A percentile compares a stretch with the other conserved stretches of the same genome.
Evolutionary conservation across 1,284 basidiomycete genomes (phyloP).

Genomic region (Rhodotorula sp.): DNA sequence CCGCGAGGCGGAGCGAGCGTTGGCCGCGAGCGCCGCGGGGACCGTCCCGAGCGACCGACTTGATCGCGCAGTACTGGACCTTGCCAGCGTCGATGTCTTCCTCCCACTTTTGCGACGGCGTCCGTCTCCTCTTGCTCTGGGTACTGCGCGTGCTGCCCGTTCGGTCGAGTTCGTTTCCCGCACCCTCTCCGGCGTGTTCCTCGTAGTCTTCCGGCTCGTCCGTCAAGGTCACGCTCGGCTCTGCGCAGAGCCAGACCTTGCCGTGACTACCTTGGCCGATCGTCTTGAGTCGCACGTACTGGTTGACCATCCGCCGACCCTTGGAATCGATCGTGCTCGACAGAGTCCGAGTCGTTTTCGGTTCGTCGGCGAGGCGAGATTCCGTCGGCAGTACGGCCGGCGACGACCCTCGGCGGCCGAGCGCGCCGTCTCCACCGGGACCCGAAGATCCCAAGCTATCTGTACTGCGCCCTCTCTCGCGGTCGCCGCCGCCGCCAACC

Average conservation of each 20-base stretch:
- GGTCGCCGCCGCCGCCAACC: slow-evolving; percentile 1
- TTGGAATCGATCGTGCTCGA: slow-evolving; percentile 40
- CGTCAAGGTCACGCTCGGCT: slow-evolving; percentile 31
- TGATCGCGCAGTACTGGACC: slow-evolving; percentile 44
- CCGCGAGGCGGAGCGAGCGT: slow-evolving; percentile 38
- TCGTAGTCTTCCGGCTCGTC: slow-evolving; percentile 19
- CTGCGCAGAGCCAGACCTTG: slow-evolving; percentile 47
- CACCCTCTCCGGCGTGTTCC: slow-evolving; percentile 4
- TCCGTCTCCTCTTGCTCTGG: background rate
- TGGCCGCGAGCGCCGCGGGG: slow-evolving; percentile 17
- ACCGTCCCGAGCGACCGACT: slow-evolving; percentile 44
- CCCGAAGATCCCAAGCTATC: background rate
- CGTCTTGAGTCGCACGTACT: slow-evolving; percentile 45
- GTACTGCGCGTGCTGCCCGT: background rate
- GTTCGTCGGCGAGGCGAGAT: slow-evolving; percentile 7
- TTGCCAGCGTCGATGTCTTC: slow-evolving; percentile 37
- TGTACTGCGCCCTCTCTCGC: background rate
- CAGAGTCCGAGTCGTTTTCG: slow-evolving; percentile 44
- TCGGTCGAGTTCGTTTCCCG: background rate
- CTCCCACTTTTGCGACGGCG: slow-evolving; percentile 30
- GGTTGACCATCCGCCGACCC: slow-evolving; percentile 46
- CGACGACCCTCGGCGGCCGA: slow-evolving; percentile 13
- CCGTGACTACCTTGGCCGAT: slow-evolving; percentile 46
- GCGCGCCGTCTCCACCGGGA: background rate
- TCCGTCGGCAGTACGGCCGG: slow-evolving; percentile 18